Conservation (phyloP, 345 rosid genomes). For the Zanthoxylum bungeanum region DNA sequence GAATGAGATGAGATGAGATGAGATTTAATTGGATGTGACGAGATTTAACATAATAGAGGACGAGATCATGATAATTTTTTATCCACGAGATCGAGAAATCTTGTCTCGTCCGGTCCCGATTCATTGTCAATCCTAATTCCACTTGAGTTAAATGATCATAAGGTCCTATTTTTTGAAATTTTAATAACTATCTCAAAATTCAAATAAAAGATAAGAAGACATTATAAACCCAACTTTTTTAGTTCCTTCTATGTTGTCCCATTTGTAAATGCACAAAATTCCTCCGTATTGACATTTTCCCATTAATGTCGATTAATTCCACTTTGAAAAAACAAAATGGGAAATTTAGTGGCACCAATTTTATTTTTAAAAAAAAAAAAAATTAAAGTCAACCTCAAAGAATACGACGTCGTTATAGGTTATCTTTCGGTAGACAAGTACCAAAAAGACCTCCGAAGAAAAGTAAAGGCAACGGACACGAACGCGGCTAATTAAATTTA, state of each 20-base stretch:
- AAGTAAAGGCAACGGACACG: constrained; percentile 24
- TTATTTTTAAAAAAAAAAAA: background rate
- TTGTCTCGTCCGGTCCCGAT: too few relatives aligned
- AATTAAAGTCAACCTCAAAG: background rate
- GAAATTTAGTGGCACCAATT: too few relatives aligned
- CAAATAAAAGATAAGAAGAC: too few relatives aligned
- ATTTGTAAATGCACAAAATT: background rate
- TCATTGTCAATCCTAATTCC: too few relatives aligned
- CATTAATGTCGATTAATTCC: background rate
- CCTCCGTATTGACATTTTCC: background rate
- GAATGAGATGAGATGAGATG: too few relatives aligned
- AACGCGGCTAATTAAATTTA: constrained; percentile 33
- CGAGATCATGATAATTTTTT: too few relatives aligned
- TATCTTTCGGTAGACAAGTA: background rate
- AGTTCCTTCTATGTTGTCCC: background rate
- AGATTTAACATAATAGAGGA: too few relatives aligned
- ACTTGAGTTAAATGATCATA: too few relatives aligned
- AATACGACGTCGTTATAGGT: background rate
- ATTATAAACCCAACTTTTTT: background rate
- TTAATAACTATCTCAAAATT: too few relatives aligned
- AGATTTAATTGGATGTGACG: too few relatives aligned
- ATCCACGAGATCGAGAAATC: too few relatives aligned
- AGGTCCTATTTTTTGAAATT: too few relatives aligned
- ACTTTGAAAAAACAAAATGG: background rate
- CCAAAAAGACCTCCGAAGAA: background rate